Evolutionary conservation across 1,284 basidiomycete genomes (phyloP).

Genomic region (Moesziomyces parantarcticus): DNA sequence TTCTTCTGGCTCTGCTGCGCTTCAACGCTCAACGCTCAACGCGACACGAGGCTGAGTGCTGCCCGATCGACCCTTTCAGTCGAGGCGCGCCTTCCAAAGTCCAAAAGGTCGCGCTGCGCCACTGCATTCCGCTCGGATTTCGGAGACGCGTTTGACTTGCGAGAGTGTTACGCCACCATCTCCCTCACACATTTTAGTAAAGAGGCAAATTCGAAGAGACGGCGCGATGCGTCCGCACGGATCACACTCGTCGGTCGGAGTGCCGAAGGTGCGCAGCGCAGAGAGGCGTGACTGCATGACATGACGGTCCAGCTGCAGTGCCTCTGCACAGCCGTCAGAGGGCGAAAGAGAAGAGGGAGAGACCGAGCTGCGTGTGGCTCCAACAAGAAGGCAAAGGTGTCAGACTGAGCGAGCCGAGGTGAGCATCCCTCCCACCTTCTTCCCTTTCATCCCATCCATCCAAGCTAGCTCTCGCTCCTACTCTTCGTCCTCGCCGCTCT

Average conservation of each 20-base stretch:
- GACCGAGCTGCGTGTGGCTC: no score
- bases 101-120: background rate
- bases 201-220: background rate
- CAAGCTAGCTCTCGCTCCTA: conserved; percentile 1
- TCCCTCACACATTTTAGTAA: background rate
- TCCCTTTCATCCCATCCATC: background rate
- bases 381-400: no score
- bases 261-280: conserved; percentile 2
- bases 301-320: no score
- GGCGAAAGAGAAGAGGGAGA: no score
- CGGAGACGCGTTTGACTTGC: background rate
- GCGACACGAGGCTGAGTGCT: conserved; percentile 24
- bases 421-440: conserved; percentile 3
- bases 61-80: no score
- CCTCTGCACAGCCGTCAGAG: no score
- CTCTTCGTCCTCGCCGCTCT: background rate
- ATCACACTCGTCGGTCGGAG: conserved; percentile 14
- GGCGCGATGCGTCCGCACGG: conserved; percentile 25
- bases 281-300: background rate
- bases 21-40: conserved; percentile 14
- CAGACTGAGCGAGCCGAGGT: conserved; percentile 13
- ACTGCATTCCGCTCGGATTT: background rate
- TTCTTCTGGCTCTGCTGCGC: background rate
- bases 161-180: conserved; percentile 3
- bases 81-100: no score